Evolutionary conservation across 805 yeast genomes (phyloP).

Genomic region (Wickerhamomyces rabaulensis): DNA sequence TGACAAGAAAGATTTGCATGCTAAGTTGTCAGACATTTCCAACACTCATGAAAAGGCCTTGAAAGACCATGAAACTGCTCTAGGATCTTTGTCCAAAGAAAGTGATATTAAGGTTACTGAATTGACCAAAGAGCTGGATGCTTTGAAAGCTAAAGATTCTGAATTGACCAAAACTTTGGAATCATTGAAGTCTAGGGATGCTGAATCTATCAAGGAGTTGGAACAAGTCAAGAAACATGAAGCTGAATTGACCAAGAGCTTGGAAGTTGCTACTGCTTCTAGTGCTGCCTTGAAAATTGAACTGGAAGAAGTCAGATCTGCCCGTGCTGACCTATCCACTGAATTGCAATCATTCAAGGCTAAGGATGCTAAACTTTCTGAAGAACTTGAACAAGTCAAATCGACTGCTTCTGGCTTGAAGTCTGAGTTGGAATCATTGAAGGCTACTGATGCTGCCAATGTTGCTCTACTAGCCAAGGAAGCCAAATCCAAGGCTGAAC

Average conservation of each 20-base stretch:
- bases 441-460: conserved; percentile 1
- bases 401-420: background rate
- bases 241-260: background rate
- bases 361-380: background rate
- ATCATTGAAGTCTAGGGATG: background rate
- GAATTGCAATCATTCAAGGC: background rate
- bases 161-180: conserved; percentile 2
- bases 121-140: conserved; percentile 1
- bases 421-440: conserved; percentile 1
- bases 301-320: background rate
- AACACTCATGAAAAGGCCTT: conserved; percentile 2
- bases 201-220: background rate
- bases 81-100: background rate
- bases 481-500: conserved; percentile 2
- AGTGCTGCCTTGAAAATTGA: background rate
- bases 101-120: conserved; percentile 2
- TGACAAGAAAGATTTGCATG: background rate
- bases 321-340: background rate
- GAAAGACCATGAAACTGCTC: background rate
- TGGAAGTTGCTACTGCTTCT: background rate
- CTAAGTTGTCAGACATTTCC: conserved; percentile 1
- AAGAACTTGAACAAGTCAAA: conserved; percentile 2
- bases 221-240: background rate
- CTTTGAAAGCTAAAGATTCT: conserved; percentile 1
- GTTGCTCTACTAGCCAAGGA: background rate